Conservation (phyloP, 768 basidiomycete species). For the Lepiota brunneoincarnata region DNA sequence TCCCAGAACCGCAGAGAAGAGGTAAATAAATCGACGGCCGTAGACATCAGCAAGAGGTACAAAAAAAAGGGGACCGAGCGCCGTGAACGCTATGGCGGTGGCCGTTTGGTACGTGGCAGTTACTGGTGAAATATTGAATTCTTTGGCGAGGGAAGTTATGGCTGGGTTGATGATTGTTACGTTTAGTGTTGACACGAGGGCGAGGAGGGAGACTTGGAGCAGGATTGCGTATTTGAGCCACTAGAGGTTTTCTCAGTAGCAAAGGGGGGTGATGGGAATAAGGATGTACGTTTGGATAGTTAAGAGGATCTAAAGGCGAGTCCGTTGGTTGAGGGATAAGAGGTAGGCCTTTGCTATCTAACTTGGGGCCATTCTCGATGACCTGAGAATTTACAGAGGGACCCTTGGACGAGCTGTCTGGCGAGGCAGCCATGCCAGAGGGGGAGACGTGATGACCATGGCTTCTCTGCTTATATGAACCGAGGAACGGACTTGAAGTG, state of each 20-base stretch:
- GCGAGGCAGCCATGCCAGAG: too few species aligned
- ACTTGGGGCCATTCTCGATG: constrained; percentile 17
- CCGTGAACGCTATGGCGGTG: neutral
- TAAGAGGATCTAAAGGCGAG: constrained; percentile 19
- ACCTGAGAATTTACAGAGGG: neutral
- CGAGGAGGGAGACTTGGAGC: neutral
- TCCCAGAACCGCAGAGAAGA: constrained; percentile 29
- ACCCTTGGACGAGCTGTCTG: too few species aligned
- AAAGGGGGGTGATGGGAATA: too few species aligned
- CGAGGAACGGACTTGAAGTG: too few species aligned
- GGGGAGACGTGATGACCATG: too few species aligned
- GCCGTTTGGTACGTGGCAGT: neutral
- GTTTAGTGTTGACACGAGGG: neutral
- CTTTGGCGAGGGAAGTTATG: neutral
- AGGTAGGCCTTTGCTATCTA: constrained; percentile 34
- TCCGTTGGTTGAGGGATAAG: constrained; percentile 40
- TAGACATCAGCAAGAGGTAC: constrained; percentile 1
- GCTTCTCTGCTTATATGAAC: neutral
- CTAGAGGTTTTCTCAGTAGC: neutral
- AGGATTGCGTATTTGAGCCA: constrained; percentile 3
- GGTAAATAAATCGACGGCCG: constrained; percentile 17
- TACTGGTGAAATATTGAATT: neutral
- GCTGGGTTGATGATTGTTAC: neutral
- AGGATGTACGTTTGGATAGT: constrained; percentile 1
- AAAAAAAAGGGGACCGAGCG: neutral